A percentile compares a stretch with the other conserved stretches of the same genome.
Conservation (phyloP, 352 stramenopile genomes). For the Globisporangium recalcitrans region DNA sequence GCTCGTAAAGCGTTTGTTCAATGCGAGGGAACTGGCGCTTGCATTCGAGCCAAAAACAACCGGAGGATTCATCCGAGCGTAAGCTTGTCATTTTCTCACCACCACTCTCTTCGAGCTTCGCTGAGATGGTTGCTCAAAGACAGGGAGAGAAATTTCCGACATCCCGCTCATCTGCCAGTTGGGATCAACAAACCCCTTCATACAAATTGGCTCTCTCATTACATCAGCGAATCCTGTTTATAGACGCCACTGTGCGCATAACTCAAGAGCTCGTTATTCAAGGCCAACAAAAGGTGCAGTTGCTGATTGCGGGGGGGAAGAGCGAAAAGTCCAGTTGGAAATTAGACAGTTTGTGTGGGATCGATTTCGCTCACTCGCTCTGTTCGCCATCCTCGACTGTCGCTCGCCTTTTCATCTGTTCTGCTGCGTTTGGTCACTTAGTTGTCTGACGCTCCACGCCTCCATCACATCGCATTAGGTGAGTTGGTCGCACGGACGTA, state of each 20-base stretch:
- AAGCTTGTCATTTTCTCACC: slow-evolving; percentile 1
- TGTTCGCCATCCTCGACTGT: not conserved
- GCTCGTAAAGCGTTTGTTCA: not conserved
- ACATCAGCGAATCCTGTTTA: too few species aligned
- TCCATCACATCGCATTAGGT: not conserved
- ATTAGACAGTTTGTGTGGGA: not conserved
- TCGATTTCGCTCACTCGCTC: not conserved
- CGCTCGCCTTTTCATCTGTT: not conserved
- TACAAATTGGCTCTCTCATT: not conserved
- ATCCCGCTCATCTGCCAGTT: not conserved
- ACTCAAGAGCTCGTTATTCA: not conserved
- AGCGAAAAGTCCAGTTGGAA: not conserved
- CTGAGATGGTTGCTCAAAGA: not conserved
- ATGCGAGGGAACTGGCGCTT: not conserved
- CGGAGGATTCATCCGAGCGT: not conserved
- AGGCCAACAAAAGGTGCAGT: not conserved
- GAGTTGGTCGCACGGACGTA: slow-evolving; percentile 7
- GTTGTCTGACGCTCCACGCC: not conserved
- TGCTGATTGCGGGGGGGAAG: not conserved
- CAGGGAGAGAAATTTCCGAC: not conserved
- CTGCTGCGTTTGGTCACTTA: not conserved
- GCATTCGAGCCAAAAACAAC: not conserved
- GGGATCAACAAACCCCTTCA: not conserved
- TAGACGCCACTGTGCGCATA: too few species aligned
- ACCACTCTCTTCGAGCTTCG: not conserved